phyloP scores from a whole-genome alignment of 2,329 filamentous ascomycete species.

The Neofusicoccum umdonicola region DNA sequence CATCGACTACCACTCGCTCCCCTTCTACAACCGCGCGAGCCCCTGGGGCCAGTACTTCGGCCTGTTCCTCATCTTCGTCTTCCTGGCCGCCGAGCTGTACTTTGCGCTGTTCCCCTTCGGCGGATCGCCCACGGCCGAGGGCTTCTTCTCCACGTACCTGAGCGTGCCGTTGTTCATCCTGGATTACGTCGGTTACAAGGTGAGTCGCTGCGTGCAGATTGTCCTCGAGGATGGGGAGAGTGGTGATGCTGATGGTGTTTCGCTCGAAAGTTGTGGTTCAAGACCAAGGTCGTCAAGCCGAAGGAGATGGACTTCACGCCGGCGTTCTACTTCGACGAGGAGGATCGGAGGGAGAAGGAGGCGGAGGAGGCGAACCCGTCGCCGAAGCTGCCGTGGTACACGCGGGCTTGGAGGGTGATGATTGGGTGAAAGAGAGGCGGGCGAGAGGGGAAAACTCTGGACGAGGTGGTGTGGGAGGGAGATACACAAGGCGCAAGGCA shows the following conservation, averaged over 20 bases:
- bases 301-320: not conserved
- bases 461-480: too few species aligned
- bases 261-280: not conserved
- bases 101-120: slow-evolving; percentile 31
- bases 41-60: slow-evolving; percentile 53
- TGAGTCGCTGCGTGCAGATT: not conserved
- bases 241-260: not conserved
- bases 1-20: slow-evolving; percentile 42
- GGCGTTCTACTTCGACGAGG: not conserved
- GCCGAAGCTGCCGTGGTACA: not conserved
- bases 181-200: slow-evolving; percentile 27
- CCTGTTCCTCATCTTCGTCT: slow-evolving; percentile 49
- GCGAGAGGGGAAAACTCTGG: too few species aligned
- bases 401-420: not conserved
- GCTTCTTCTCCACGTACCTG: slow-evolving; percentile 34
- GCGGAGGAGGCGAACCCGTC: not conserved
- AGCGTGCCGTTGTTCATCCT: slow-evolving; percentile 32
- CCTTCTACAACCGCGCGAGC: slow-evolving; percentile 48
- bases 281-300: not conserved
- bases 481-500: too few species aligned
- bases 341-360: not conserved
- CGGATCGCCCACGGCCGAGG: slow-evolving; percentile 29
- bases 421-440: not conserved
- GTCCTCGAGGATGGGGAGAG: too few species aligned
- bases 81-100: slow-evolving; percentile 51